Percentiles rank a stretch among this genome's conserved stretches.
Evolutionary conservation across 139 green algal genomes (phyloP).

Genomic region (Micractinium sp.): DNA sequence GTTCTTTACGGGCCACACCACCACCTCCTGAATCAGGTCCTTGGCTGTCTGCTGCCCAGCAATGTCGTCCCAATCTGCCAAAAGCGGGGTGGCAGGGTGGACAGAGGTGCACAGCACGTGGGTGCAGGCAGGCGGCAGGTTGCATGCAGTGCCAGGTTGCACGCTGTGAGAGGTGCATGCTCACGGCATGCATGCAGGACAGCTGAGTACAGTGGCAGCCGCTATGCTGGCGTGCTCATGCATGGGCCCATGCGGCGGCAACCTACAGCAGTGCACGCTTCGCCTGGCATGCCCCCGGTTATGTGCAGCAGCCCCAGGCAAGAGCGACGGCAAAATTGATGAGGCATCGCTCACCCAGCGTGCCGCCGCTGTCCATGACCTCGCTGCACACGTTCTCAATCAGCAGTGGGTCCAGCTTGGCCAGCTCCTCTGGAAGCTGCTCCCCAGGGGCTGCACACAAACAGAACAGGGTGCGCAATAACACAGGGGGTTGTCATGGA

Average conservation of each 20-base stretch:
- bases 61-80: slow-evolving; percentile 32
- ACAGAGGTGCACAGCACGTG: neutral
- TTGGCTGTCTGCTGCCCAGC: slow-evolving; percentile 74
- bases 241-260: no score
- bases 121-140: neutral
- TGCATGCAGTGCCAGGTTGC: no score
- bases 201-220: no score
- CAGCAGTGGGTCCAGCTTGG: slow-evolving; percentile 66
- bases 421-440: slow-evolving; percentile 67
- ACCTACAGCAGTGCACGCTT: neutral
- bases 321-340: no score
- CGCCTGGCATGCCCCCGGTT: neutral
- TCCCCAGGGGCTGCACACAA: slow-evolving; percentile 45
- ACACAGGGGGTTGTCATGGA: neutral
- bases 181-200: no score
- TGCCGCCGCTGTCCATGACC: slow-evolving; percentile 62
- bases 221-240: no score
- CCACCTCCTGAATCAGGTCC: slow-evolving; percentile 90
- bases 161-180: no score
- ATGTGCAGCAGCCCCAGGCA: no score
- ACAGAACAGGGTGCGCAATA: neutral
- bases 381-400: slow-evolving; percentile 83
- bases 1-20: slow-evolving; percentile 97
- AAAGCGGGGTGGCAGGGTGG: neutral
- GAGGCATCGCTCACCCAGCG: slow-evolving; percentile 14